A percentile compares a stretch with the other conserved stretches of the same genome.
phyloP scores from a whole-genome alignment of 768 basidiomycete genomes.

The Neoboletus subvelutipes region DNA sequence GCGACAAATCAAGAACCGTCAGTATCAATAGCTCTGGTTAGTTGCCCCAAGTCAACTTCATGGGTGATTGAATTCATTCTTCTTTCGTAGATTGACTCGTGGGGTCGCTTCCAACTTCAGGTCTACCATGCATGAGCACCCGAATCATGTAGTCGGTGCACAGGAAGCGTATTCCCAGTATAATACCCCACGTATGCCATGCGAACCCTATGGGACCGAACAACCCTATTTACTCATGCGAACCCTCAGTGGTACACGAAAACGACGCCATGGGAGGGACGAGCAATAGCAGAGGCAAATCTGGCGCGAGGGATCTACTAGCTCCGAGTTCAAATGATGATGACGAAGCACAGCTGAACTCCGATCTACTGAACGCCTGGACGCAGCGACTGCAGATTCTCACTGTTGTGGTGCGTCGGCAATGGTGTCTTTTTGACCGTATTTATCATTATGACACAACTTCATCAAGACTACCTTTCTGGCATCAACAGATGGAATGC shows the following conservation, averaged over 20 bases:
- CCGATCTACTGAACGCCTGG: conserved; percentile 26
- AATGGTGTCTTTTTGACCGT: not conserved
- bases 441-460: not conserved
- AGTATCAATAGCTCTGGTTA: conserved; percentile 2
- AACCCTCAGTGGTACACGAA: not conserved
- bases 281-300: conserved; percentile 3
- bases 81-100: conserved; percentile 1
- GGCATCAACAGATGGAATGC: conserved; percentile 26
- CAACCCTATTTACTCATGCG: not conserved
- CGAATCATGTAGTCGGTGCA: not conserved
- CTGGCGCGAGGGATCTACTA: not conserved
- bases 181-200: conserved; percentile 18
- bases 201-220: not conserved
- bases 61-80: not conserved
- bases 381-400: conserved; percentile 28
- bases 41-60: conserved; percentile 1
- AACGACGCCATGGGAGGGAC: conserved; percentile 6
- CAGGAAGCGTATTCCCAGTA: conserved; percentile 5
- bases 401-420: conserved; percentile 28
- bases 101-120: conserved; percentile 1
- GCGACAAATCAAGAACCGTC: conserved; percentile 2
- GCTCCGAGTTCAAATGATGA: conserved; percentile 1
- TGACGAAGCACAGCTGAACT: conserved; percentile 10
- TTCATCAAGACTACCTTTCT: conserved; percentile 30
- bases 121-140: not conserved